phyloP scores from a whole-genome alignment of 164 flowering plant genomes.

The Magnolia officinalis region DNA sequence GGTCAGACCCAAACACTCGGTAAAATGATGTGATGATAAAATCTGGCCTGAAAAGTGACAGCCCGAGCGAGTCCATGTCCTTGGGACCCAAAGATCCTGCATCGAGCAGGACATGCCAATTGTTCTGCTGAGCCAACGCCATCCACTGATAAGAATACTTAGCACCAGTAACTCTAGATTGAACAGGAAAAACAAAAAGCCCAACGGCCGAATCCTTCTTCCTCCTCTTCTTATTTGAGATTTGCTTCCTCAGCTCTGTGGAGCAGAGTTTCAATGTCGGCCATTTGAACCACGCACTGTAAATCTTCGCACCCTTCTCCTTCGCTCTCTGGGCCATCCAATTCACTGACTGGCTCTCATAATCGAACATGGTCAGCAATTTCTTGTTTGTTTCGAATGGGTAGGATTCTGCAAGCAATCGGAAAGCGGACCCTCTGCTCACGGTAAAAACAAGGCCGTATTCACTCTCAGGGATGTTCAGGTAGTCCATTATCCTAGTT shows the following conservation, averaged over 20 bases:
- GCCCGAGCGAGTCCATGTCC: constrained; percentile 90
- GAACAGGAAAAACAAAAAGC: constrained; percentile 87
- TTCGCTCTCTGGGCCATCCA: constrained; percentile 63
- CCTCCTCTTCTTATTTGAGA: constrained; percentile 40
- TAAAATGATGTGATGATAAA: constrained; percentile 80
- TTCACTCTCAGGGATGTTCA: constrained; percentile 76
- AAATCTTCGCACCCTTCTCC: constrained; percentile 60
- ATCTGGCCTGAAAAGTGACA: constrained; percentile 83
- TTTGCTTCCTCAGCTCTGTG: constrained; percentile 49
- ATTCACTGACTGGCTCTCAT: constrained; percentile 68
- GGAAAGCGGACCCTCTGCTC: constrained; percentile 76
- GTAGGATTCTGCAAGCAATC: constrained; percentile 74
- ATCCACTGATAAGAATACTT: constrained; percentile 87
- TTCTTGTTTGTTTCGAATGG: constrained; percentile 65
- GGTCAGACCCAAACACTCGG: constrained; percentile 79
- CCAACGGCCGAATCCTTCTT: constrained; percentile 61
- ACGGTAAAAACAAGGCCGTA: constrained; percentile 83
- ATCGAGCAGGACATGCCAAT: constrained; percentile 95
- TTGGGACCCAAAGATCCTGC: constrained; percentile 86
- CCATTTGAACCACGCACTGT: constrained; percentile 71
- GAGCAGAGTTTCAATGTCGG: constrained; percentile 59
- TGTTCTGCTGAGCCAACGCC: constrained; percentile 81
- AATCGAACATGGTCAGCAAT: constrained; percentile 74
- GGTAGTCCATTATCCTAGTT: constrained; percentile 62
- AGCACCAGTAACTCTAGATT: constrained; percentile 76